phyloP scores from a whole-genome alignment of 345 rosid genomes.

The Citrus medica region DNA sequence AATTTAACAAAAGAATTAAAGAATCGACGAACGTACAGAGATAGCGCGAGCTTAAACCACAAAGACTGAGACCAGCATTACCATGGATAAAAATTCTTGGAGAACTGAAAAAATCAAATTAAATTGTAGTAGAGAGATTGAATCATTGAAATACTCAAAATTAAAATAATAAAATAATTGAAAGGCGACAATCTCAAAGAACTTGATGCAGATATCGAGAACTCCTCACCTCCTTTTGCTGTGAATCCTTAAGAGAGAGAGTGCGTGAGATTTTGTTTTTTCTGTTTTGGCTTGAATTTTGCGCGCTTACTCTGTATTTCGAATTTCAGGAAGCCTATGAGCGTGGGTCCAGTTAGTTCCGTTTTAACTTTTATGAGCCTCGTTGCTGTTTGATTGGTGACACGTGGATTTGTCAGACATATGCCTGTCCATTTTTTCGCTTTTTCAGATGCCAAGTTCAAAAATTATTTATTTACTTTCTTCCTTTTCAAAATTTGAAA shows the following conservation, averaged over 20 bases:
- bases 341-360: not conserved
- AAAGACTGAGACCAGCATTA: not conserved
- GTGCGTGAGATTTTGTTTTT: not conserved
- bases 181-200: slow-evolving; percentile 20
- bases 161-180: not conserved
- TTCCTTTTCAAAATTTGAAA: not conserved
- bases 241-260: not conserved
- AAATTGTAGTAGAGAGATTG: not conserved
- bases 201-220: slow-evolving; percentile 5
- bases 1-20: not conserved
- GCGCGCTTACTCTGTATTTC: slow-evolving; percentile 48
- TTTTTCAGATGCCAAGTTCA: not conserved
- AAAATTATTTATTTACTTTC: no score
- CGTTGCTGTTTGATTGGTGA: not conserved
- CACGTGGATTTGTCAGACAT: not conserved
- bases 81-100: not conserved
- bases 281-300: slow-evolving; percentile 36
- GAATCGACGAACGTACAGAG: slow-evolving; percentile 1
- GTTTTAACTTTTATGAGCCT: no score
- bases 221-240: not conserved
- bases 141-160: not conserved
- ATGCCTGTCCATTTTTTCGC: not conserved
- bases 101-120: not conserved
- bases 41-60: not conserved
- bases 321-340: slow-evolving; percentile 21